Percentiles rank a stretch among this genome's conserved stretches.
These are phyloP conservation scores for Nigrospora oryzae DNA, from an alignment of 2,329 filamentous ascomycete genomes.

Conservation along the genomic window DNA sequence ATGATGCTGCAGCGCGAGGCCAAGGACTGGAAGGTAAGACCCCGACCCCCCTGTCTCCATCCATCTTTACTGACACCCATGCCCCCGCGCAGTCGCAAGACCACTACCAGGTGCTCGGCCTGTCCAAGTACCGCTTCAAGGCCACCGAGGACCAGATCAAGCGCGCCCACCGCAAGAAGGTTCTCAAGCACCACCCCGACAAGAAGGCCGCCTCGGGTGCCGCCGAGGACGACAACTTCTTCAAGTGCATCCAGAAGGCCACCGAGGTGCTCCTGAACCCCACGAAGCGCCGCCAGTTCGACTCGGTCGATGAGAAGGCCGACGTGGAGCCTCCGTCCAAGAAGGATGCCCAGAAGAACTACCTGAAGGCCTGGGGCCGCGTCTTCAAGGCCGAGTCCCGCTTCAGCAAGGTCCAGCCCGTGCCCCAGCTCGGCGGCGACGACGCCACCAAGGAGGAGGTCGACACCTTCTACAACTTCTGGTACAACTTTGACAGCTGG, in stretches of 20 bases:
- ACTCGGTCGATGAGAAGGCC: conserved; percentile 90
- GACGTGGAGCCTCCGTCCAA: conserved; percentile 88
- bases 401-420: conserved; percentile 86
- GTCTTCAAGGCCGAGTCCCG: conserved; percentile 89
- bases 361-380: conserved; percentile 87
- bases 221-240: conserved; percentile 93
- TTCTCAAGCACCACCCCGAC: conserved; percentile 96
- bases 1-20: conserved; percentile 87
- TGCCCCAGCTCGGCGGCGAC: conserved; percentile 77
- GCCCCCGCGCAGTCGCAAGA: conserved; percentile 63
- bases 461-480: conserved; percentile 98
- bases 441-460: conserved; percentile 83
- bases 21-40: conserved; percentile 94
- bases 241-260: conserved; percentile 99
- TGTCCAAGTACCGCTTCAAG: conserved; percentile 85
- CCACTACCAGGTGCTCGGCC: conserved; percentile 92
- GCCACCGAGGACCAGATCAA: conserved; percentile 98
- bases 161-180: conserved; percentile 98
- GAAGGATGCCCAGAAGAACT: conserved; percentile 83
- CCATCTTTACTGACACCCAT: not conserved
- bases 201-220: conserved; percentile 91
- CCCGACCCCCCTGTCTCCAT: not conserved
- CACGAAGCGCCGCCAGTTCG: conserved; percentile 85
- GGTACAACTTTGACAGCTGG: conserved; percentile 99
- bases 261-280: conserved; percentile 91